Evolutionary conservation across 2,329 filamentous ascomycete species (phyloP).

Genomic region (Lachnellula cervina): DNA sequence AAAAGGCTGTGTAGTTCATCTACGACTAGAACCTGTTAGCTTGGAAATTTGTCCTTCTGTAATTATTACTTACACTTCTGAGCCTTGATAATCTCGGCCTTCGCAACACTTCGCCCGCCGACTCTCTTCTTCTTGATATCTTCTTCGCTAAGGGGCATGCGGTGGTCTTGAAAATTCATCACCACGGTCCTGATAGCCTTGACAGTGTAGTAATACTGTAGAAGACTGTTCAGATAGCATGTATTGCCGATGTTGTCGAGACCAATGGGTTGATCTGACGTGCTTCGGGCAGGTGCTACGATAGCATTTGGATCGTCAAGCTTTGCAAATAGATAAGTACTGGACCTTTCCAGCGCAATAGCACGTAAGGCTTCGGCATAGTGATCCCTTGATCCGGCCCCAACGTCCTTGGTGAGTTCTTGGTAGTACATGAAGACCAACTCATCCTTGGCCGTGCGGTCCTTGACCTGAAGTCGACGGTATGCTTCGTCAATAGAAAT

Average conservation of each 20-base stretch:
- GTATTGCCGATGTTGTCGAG: conserved; percentile 94
- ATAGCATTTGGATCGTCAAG: conserved; percentile 31
- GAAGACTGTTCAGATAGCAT: conserved; percentile 92
- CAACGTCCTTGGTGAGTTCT: conserved; percentile 24
- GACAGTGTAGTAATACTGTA: conserved; percentile 93
- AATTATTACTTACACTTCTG: conserved; percentile 64
- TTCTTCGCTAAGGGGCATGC: conserved; percentile 62
- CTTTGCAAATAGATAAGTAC: conserved; percentile 30
- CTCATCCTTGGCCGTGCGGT: conserved; percentile 27
- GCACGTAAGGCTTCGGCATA: conserved; percentile 28
- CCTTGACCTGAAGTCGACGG: conserved; percentile 28
- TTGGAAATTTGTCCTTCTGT: conserved; percentile 12
- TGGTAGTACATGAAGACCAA: conserved; percentile 30
- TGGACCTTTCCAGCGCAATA: conserved; percentile 30
- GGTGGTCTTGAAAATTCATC: conserved; percentile 66
- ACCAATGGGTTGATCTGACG: conserved; percentile 69
- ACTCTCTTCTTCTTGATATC: conserved; percentile 64
- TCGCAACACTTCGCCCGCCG: conserved; percentile 63
- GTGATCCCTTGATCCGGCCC: conserved; percentile 29
- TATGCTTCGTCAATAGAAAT: conserved; percentile 29
- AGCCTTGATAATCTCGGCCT: conserved; percentile 53
- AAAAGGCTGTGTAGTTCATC: conserved; percentile 69
- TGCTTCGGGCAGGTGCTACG: conserved; percentile 21
- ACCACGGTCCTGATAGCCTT: conserved; percentile 76
- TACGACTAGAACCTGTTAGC: conserved; percentile 52